A percentile compares a stretch with the other conserved stretches of the same genome.
Evolutionary conservation across 495 filamentous ascomycete species (phyloP).

Genomic region (Lasiosphaeriaceae sp.): DNA sequence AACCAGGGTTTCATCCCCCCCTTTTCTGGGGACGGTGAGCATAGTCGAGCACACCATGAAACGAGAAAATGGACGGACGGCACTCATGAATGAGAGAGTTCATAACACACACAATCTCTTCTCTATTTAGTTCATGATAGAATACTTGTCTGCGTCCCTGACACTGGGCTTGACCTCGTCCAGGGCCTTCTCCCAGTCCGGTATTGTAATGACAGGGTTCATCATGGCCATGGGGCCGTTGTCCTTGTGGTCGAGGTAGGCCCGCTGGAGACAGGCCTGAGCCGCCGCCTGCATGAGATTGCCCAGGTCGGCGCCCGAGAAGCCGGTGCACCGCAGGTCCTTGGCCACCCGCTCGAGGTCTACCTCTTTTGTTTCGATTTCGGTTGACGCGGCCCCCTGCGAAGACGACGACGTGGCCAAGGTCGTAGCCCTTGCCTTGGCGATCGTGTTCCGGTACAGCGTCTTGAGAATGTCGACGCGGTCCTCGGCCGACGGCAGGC

Average conservation of each 20-base stretch:
- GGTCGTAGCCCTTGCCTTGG: slow-evolving; percentile 21
- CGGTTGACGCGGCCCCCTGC: slow-evolving; percentile 1
- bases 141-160: slow-evolving; percentile 45
- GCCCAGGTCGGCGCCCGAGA: slow-evolving; percentile 84
- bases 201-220: slow-evolving; percentile 51
- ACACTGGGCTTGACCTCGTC: slow-evolving; percentile 75
- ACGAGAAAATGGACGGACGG: no score
- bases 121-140: slow-evolving; percentile 6
- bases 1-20: no score
- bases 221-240: slow-evolving; percentile 11
- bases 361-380: slow-evolving; percentile 28
- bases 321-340: slow-evolving; percentile 68
- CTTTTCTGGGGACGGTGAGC: no score
- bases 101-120: no score
- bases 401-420: slow-evolving; percentile 7
- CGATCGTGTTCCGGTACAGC: slow-evolving; percentile 61
- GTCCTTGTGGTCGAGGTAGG: slow-evolving; percentile 23
- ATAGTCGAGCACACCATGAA: no score
- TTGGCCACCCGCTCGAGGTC: slow-evolving; percentile 58
- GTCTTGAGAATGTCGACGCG: slow-evolving; percentile 82
- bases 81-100: no score
- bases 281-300: slow-evolving; percentile 74
- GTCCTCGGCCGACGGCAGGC: slow-evolving; percentile 74
- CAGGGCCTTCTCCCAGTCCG: slow-evolving; percentile 77
- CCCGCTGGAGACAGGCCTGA: slow-evolving; percentile 67